phyloP scores from a whole-genome alignment of 179 eudicot species.

The Nepenthes alata region DNA sequence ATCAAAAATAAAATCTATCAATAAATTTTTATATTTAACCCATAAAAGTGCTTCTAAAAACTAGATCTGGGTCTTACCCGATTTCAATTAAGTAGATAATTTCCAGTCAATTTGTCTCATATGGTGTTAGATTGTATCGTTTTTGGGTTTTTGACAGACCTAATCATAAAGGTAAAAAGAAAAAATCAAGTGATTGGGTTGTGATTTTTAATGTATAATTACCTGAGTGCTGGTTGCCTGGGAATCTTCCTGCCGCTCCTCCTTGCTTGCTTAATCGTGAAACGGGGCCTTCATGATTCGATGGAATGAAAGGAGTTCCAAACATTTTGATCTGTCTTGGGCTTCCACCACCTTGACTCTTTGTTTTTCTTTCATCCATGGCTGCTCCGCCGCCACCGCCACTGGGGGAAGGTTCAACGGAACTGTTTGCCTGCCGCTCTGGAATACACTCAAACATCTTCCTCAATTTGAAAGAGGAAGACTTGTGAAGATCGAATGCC shows the following conservation, averaged over 20 bases:
- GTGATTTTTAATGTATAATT: neutral
- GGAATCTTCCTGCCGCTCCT: neutral
- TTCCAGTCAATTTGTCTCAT: too few relatives aligned
- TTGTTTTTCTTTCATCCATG: too few relatives aligned
- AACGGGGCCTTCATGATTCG: neutral
- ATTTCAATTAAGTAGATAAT: too few relatives aligned
- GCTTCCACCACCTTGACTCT: neutral
- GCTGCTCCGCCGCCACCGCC: too few relatives aligned
- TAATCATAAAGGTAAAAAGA: too few relatives aligned
- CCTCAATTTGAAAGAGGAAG: conserved; percentile 23
- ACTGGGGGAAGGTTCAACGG: neutral
- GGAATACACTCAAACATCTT: conserved; percentile 22
- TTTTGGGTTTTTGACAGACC: too few relatives aligned
- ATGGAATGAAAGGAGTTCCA: neutral
- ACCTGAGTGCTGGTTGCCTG: too few relatives aligned
- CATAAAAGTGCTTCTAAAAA: too few relatives aligned
- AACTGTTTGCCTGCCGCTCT: neutral
- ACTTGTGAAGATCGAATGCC: conserved; percentile 18
- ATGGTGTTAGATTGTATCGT: too few relatives aligned
- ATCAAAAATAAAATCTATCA: too few relatives aligned
- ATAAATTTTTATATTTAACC: too few relatives aligned
- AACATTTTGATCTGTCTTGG: neutral
- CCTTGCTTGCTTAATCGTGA: neutral
- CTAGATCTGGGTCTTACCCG: too few relatives aligned
- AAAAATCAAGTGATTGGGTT: neutral